Percentiles rank a stretch among this genome's conserved stretches.
phyloP scores from a whole-genome alignment of 495 filamentous ascomycete genomes.

The Gamarada debralockiae region DNA sequence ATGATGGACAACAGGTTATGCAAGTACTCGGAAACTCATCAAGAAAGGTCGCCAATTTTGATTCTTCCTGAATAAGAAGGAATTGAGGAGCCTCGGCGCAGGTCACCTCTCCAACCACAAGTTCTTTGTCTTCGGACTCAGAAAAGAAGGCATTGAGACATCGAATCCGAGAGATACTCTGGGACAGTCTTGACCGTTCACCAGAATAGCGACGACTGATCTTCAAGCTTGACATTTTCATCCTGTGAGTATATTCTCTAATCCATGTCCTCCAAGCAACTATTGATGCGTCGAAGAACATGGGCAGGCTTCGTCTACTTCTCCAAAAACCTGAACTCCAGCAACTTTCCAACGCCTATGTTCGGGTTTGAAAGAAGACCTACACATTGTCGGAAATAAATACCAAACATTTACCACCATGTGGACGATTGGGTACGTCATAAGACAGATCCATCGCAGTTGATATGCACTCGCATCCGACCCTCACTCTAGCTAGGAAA shows the following conservation, averaged over 20 bases:
- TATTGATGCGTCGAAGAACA: constrained; percentile 15
- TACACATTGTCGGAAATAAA: constrained; percentile 52
- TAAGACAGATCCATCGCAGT: constrained; percentile 60
- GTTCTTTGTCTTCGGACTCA: not conserved
- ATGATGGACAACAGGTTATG: no score
- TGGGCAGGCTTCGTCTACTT: constrained; percentile 29
- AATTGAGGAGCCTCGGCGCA: not conserved
- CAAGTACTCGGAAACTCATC: no score
- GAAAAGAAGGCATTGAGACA: constrained; percentile 29
- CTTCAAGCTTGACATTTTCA: constrained; percentile 38
- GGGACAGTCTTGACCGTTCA: constrained; percentile 49
- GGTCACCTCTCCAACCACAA: not conserved
- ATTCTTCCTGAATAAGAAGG: no score
- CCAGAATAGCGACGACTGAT: constrained; percentile 43
- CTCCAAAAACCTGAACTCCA: constrained; percentile 38
- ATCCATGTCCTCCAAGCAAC: not conserved
- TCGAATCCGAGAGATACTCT: constrained; percentile 24
- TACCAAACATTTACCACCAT: constrained; percentile 45
- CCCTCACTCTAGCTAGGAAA: constrained; percentile 46
- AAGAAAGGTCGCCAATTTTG: no score
- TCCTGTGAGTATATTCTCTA: not conserved
- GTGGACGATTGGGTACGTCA: constrained; percentile 63
- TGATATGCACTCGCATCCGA: constrained; percentile 50
- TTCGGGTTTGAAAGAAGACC: constrained; percentile 59
- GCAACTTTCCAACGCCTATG: constrained; percentile 48